phyloP scores from a whole-genome alignment of 2,329 filamentous ascomycete species.

The Endothia cerciana region DNA sequence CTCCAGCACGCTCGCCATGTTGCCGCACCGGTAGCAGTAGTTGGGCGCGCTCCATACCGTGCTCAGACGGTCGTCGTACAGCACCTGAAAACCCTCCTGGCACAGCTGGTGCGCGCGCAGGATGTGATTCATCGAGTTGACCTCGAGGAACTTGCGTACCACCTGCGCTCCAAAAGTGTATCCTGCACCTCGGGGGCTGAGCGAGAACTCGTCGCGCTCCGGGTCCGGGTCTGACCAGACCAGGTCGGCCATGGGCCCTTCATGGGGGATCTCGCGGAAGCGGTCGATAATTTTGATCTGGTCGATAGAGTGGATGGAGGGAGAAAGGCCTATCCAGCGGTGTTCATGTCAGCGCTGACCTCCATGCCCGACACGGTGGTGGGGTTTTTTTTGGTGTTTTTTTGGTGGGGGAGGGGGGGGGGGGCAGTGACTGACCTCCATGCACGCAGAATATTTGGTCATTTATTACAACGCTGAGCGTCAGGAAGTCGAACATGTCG shows the following conservation, averaged over 20 bases:
- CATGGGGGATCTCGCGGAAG: conserved; percentile 97
- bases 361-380: conserved; percentile 8
- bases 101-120: conserved; percentile 97
- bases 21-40: conserved; percentile 94
- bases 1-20: conserved; percentile 95
- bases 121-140: conserved; percentile 98
- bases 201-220: conserved; percentile 95
- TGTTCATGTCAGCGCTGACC: conserved; percentile 11
- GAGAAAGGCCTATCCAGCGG: conserved; percentile 67
- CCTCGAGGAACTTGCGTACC: conserved; percentile 95
- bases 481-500: conserved; percentile 99
- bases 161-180: conserved; percentile 98
- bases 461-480: conserved; percentile 95
- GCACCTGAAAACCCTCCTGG: conserved; percentile 95
- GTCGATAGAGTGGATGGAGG: conserved; percentile 95
- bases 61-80: conserved; percentile 92
- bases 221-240: conserved; percentile 98
- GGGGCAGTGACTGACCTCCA: conserved; percentile 62
- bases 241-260: conserved; percentile 98
- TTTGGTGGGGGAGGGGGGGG: background rate
- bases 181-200: conserved; percentile 89
- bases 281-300: conserved; percentile 99
- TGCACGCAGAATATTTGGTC: conserved; percentile 99
- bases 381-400: too few species aligned
- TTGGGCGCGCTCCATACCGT: conserved; percentile 99